A percentile compares a stretch with the other conserved stretches of the same genome.
These are phyloP conservation scores for Corylus americana DNA, from an alignment of 306 rosid species.

Conservation along the genomic window DNA sequence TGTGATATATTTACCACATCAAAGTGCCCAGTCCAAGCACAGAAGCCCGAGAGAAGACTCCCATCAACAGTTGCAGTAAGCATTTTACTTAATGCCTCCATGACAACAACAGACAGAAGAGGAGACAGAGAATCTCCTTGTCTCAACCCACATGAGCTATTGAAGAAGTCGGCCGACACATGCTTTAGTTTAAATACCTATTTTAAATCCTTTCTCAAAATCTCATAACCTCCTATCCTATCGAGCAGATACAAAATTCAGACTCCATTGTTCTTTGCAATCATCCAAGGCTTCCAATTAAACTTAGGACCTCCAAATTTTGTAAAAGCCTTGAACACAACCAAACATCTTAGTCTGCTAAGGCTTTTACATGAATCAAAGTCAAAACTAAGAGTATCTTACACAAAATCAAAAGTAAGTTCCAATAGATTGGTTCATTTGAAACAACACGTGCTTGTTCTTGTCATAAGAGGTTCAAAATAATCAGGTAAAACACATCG, in stretches of 20 bases:
- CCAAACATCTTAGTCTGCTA: neutral
- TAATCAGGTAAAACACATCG: neutral
- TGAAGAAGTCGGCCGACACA: too few species aligned
- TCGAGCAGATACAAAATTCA: neutral
- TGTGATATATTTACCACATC: too few species aligned
- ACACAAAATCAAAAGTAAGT: neutral
- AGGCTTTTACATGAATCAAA: neutral
- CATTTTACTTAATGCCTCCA: too few species aligned
- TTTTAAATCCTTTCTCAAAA: neutral
- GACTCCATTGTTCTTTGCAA: neutral
- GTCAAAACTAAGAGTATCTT: neutral
- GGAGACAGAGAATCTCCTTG: too few species aligned
- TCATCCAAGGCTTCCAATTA: neutral
- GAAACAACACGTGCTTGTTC: neutral
- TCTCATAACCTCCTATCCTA: neutral
- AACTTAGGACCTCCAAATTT: neutral
- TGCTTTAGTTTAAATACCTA: neutral
- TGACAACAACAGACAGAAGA: too few species aligned
- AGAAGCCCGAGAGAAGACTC: too few species aligned
- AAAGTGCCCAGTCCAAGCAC: too few species aligned
- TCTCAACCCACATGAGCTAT: too few species aligned
- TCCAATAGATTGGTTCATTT: conserved; percentile 1
- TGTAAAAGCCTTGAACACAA: neutral
- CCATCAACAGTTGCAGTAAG: too few species aligned
- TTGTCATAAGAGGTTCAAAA: neutral